A percentile compares a stretch with the other conserved stretches of the same genome.
These are phyloP conservation scores for Debaryomyces subglobosus DNA, from an alignment of 1,139 yeast species.

Conservation along the genomic window DNA sequence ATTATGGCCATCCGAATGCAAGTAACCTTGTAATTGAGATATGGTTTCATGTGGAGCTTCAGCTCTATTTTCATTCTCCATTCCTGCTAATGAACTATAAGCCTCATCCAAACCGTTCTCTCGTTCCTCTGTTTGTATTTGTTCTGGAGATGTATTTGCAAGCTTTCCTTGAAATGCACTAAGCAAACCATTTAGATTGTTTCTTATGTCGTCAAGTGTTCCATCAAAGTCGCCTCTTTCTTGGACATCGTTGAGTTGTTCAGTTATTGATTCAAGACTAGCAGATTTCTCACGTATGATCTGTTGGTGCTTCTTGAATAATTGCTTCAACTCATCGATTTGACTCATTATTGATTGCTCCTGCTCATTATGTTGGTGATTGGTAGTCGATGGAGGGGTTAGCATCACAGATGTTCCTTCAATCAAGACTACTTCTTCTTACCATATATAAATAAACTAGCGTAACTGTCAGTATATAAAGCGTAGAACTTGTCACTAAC, in stretches of 20 bases:
- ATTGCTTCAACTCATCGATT: conserved; percentile 3
- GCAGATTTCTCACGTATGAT: not conserved
- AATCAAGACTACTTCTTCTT: not conserved
- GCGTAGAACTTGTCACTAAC: conserved; percentile 4
- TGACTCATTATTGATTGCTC: not conserved
- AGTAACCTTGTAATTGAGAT: not conserved
- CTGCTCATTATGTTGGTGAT: not conserved
- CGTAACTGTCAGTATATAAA: conserved; percentile 1
- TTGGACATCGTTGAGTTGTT: not conserved
- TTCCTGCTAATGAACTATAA: not conserved
- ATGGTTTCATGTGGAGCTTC: not conserved
- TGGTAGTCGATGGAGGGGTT: not conserved
- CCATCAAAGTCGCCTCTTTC: not conserved
- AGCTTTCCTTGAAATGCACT: not conserved
- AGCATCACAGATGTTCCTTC: not conserved
- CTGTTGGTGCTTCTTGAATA: not conserved
- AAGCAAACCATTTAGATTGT: not conserved
- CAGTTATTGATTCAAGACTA: not conserved
- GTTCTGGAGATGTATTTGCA: not conserved
- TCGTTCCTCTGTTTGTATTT: not conserved
- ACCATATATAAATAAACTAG: not conserved
- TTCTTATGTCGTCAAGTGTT: not conserved
- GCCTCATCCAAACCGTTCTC: not conserved
- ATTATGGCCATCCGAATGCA: not conserved
- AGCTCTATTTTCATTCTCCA: not conserved